Evolutionary conservation across 225 moss, liverwort and hornwort genomes (phyloP).

Genomic region (Marchantia paleacea): DNA sequence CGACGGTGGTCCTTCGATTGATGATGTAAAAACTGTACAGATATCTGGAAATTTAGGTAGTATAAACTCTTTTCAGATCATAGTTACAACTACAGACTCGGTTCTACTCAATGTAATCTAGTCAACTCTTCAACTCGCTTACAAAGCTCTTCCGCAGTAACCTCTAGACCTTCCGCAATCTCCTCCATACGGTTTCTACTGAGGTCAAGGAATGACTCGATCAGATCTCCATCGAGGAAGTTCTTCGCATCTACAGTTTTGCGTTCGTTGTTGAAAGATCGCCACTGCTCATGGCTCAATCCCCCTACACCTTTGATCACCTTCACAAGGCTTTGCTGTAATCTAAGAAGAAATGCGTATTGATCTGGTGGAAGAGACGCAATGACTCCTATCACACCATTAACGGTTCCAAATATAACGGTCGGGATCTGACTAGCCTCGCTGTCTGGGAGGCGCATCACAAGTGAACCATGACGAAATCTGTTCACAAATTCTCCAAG

Average conservation of each 20-base stretch:
- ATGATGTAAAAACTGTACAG: conserved; percentile 17
- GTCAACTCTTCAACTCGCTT: conserved; percentile 95
- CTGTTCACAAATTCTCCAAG: conserved; percentile 95
- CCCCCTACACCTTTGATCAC: conserved; percentile 95
- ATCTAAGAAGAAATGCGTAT: conserved; percentile 66
- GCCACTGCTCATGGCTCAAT: conserved; percentile 94
- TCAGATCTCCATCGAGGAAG: conserved; percentile 88
- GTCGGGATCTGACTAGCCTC: conserved; percentile 92
- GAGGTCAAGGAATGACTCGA: conserved; percentile 89
- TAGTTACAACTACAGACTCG: conserved; percentile 20
- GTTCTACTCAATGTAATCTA: conserved; percentile 62
- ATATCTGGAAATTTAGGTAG: conserved; percentile 1
- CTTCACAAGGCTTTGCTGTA: conserved; percentile 87
- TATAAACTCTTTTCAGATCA: conserved; percentile 1
- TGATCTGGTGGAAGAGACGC: conserved; percentile 93
- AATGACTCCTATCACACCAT: conserved; percentile 94
- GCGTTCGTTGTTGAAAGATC: conserved; percentile 84
- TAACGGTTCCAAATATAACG: conserved; percentile 91
- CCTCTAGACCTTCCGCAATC: conserved; percentile 56
- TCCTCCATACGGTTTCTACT: conserved; percentile 87
- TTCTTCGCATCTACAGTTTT: conserved; percentile 88
- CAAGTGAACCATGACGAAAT: conserved; percentile 92
- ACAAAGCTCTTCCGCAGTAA: conserved; percentile 89
- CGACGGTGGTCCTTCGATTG: not conserved
- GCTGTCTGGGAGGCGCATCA: conserved; percentile 90